Percentiles rank a stretch among this genome's conserved stretches.
Evolutionary conservation across 345 rosid genomes (phyloP).

Genomic region (Syzygium grande): DNA sequence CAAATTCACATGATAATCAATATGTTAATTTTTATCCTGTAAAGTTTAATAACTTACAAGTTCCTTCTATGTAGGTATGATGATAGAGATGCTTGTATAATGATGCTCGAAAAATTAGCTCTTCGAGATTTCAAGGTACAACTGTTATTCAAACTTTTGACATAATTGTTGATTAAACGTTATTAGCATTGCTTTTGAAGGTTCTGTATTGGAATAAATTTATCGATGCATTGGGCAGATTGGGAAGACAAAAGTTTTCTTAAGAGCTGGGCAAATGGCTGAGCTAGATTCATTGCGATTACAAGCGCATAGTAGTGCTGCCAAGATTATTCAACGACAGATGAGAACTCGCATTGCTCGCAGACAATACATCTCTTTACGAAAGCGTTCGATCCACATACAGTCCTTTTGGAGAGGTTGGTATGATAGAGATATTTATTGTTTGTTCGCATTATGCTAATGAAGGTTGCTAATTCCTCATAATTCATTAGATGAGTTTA

Average conservation of each 20-base stretch:
- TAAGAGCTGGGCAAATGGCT: conserved; percentile 77
- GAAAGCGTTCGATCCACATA: conserved; percentile 45
- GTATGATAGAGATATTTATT: not conserved
- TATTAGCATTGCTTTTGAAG: not conserved
- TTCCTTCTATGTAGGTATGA: conserved; percentile 43
- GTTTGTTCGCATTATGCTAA: not conserved
- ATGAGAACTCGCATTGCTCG: conserved; percentile 30
- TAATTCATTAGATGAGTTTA: not conserved
- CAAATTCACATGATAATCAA: not conserved
- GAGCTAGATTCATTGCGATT: conserved; percentile 70
- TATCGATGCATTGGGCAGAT: conserved; percentile 37
- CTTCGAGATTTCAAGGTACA: not conserved
- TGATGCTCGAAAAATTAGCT: conserved; percentile 48
- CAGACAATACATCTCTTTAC: conserved; percentile 30
- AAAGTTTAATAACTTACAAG: not conserved
- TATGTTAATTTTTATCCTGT: not conserved
- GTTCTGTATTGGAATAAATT: not conserved
- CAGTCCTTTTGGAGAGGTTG: conserved; percentile 86
- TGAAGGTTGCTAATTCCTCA: not conserved
- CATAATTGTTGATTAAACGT: not conserved
- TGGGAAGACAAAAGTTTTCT: conserved; percentile 66
- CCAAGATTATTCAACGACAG: conserved; percentile 53
- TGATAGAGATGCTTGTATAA: conserved; percentile 66
- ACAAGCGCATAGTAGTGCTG: conserved; percentile 43
- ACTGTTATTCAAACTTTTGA: not conserved